These are phyloP conservation scores for Raffaelea deltoideospora DNA, from an alignment of 2,329 filamentous ascomycete genomes.

Conservation along the genomic window DNA sequence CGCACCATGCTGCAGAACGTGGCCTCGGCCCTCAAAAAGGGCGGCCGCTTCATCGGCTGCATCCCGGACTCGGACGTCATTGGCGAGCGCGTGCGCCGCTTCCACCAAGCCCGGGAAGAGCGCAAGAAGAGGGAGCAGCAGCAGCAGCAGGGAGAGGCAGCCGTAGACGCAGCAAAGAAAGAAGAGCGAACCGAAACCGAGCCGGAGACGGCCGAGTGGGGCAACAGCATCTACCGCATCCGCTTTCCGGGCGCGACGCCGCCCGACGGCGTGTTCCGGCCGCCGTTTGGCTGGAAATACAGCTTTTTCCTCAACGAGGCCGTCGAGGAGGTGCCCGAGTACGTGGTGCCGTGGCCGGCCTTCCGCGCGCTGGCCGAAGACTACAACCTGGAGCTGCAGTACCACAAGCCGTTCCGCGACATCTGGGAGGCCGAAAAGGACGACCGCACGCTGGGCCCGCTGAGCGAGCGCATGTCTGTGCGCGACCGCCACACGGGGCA, in stretches of 20 bases:
- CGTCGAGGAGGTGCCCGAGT: slow-evolving; percentile 91
- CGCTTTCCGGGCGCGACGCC: slow-evolving; percentile 74
- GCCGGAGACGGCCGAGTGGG: slow-evolving; percentile 58
- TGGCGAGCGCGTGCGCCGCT: slow-evolving; percentile 59
- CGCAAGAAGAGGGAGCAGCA: slow-evolving; percentile 19
- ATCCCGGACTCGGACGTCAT: slow-evolving; percentile 96
- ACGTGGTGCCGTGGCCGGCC: slow-evolving; percentile 95
- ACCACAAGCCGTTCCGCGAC: slow-evolving; percentile 78
- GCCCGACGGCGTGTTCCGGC: slow-evolving; percentile 77
- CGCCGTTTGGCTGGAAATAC: slow-evolving; percentile 96
- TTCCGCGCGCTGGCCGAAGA: slow-evolving; percentile 92
- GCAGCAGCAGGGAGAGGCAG: slow-evolving; percentile 25
- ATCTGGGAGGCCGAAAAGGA: slow-evolving; percentile 89
- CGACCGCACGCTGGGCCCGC: slow-evolving; percentile 60
- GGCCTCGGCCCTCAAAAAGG: slow-evolving; percentile 77
- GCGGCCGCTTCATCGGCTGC: slow-evolving; percentile 83
- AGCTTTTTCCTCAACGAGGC: slow-evolving; percentile 93
- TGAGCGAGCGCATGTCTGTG: slow-evolving; percentile 95
- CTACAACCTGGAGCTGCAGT: slow-evolving; percentile 91
- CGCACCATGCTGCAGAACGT: slow-evolving; percentile 90
- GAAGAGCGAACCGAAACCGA: slow-evolving; percentile 11
- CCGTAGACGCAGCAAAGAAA: slow-evolving; percentile 17
- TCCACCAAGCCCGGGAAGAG: slow-evolving; percentile 39
- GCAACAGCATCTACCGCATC: slow-evolving; percentile 84
- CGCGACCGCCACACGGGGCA: slow-evolving; percentile 51